phyloP scores from a whole-genome alignment of 495 filamentous ascomycete genomes.

The Neurospora sp. region DNA sequence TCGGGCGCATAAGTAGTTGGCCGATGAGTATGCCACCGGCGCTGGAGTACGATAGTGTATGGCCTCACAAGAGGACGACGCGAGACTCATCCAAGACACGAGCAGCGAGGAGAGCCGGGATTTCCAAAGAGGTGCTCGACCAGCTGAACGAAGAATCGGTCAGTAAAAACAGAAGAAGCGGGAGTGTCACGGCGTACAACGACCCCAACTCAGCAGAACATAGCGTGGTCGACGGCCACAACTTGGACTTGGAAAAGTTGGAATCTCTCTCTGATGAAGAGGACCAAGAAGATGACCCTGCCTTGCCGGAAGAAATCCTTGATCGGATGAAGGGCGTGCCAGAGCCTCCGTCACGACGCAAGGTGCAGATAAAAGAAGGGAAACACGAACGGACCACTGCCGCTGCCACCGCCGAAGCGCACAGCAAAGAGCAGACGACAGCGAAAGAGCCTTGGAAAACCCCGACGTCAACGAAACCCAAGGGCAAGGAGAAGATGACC shows the following conservation, averaged over 20 bases:
- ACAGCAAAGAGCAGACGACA: neutral
- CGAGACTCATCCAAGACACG: neutral
- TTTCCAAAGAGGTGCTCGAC: neutral
- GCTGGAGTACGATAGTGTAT: neutral
- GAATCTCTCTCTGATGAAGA: neutral
- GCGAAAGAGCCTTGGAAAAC: neutral
- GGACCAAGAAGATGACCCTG: neutral
- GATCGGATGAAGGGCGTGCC: neutral
- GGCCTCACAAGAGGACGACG: neutral
- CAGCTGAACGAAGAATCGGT: neutral
- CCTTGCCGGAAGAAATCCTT: neutral
- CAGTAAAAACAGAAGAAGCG: neutral
- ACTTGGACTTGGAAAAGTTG: neutral
- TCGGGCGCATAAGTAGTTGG: neutral
- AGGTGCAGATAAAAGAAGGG: neutral
- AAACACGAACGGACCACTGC: neutral
- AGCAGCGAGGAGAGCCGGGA: neutral
- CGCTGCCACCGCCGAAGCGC: neutral
- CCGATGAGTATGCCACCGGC: neutral
- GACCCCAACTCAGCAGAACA: neutral
- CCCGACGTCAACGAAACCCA: neutral
- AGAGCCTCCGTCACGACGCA: neutral
- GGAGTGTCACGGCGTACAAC: neutral
- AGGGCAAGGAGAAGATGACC: neutral
- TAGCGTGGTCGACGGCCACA: neutral